Base-by-base conservation (phyloP, 2,329 filamentous ascomycete genomes). In the Exophiala sp. region DNA sequence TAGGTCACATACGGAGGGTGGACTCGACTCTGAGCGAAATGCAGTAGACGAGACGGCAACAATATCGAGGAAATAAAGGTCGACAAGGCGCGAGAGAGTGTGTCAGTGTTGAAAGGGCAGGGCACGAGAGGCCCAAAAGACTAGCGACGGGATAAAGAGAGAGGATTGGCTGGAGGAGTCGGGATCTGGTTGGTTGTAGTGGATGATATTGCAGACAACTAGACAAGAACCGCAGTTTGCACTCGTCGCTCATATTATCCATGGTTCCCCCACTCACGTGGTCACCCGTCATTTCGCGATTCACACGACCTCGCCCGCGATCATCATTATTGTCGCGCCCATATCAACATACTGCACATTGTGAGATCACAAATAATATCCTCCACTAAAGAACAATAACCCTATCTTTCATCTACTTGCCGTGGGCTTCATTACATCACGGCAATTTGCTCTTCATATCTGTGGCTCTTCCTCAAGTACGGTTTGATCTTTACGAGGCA, bases 31-130 rank as follows among this genome's bases (percentile, higher is more conserved):
- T 10, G 32, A 20, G 47, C 29, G 21, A 44, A 21, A n/a, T 39
- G 24, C 32, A 33, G 35, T 39, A 39, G n/a, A 39, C 24, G 32
- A 54, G 47, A 51, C 59, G 41, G 52, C 62, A 45, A 58, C 59
- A 38, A 62, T 61, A 34, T 57, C 52, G 59, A 62, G 46, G 33
- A 54, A 50, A 54, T 47, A 52, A 58, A 51, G 48, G 41, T 43
- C 18, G 54, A 59, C 55, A 54, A 51, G 54, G 53, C 52, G 55
- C 42, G 50, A 58, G 47, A 48, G 52, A 56, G 41, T 46, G 54
- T 38, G 50, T 54, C 50, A 50, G 50, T 33, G 48, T 54, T 47
- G 55, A 52, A 54, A 56, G 55, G 39, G 54, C 50, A 44, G 35
- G 45, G 24, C 24, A 29, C 51, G 52, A 55, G 41, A 54, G 29